phyloP scores from a whole-genome alignment of 2,329 filamentous ascomycete species.

The Cephalotrichum gorgonifer region DNA sequence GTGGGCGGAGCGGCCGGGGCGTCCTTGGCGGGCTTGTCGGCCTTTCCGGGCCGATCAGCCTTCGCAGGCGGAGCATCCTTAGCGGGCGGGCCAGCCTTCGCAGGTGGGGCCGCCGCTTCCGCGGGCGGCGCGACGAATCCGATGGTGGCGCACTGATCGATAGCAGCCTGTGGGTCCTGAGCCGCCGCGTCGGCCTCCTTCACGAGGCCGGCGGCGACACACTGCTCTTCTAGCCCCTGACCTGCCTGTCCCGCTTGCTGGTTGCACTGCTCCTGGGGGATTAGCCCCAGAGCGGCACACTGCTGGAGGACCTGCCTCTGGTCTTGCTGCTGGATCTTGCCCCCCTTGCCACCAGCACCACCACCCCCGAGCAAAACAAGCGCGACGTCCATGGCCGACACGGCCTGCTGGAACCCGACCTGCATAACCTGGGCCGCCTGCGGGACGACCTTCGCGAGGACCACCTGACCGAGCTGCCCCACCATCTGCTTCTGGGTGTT shows the following conservation, averaged over 20 bases:
- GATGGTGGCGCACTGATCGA: slow-evolving; percentile 6
- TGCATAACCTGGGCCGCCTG: not conserved
- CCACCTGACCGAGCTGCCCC: not conserved
- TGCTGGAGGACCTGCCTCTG: not conserved
- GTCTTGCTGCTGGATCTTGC: not conserved
- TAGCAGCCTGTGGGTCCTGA: slow-evolving; percentile 8
- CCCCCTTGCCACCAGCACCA: not conserved
- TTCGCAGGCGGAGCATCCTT: not conserved
- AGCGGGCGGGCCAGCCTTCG: too few relatives aligned
- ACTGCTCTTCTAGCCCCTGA: slow-evolving; percentile 1
- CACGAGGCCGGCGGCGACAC: slow-evolving; percentile 16
- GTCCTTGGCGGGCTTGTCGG: not conserved
- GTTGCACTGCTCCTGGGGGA: not conserved
- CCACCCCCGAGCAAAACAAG: not conserved
- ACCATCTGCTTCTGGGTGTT: not conserved
- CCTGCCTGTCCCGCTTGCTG: not conserved
- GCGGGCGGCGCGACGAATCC: not conserved
- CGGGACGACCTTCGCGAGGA: not conserved
- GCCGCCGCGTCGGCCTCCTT: slow-evolving; percentile 28
- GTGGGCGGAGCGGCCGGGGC: not conserved
- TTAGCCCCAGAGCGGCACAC: not conserved
- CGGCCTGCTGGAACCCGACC: not conserved
- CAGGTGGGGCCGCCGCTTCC: not conserved
- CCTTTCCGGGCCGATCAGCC: not conserved
- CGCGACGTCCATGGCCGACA: slow-evolving; percentile 1